These are phyloP conservation scores for Fusarium euwallaceae DNA, from an alignment of 2,329 filamentous ascomycete species.

Conservation along the genomic window DNA sequence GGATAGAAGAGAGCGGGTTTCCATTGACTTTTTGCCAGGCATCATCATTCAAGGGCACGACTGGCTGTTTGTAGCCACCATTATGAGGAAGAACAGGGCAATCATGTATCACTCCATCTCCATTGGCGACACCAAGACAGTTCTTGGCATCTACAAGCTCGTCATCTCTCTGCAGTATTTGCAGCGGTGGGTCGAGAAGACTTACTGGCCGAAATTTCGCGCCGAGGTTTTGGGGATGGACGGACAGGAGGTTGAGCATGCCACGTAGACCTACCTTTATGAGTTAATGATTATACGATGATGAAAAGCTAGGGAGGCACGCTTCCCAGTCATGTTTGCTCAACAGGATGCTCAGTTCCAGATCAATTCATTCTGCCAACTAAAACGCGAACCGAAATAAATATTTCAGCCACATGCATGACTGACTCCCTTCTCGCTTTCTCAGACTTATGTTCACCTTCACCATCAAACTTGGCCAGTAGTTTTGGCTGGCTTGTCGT, in stretches of 20 bases:
- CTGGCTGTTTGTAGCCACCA: constrained; percentile 32
- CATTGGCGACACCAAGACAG: constrained; percentile 3
- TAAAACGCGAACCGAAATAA: no score
- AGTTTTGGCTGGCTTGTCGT: no score
- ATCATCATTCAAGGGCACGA: constrained; percentile 35
- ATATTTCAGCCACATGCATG: no score
- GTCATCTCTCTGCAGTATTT: constrained; percentile 15
- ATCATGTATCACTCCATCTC: not conserved
- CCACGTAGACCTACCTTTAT: not conserved
- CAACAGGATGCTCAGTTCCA: no score
- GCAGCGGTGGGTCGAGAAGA: constrained; percentile 6
- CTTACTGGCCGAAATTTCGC: constrained; percentile 20
- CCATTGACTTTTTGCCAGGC: constrained; percentile 30
- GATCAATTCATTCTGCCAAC: no score
- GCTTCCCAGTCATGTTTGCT: no score
- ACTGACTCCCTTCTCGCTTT: no score
- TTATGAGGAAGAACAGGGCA: not conserved
- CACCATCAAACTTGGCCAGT: no score
- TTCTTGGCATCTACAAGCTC: constrained; percentile 11
- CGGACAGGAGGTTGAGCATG: not conserved
- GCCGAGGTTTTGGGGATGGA: constrained; percentile 1
- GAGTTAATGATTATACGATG: not conserved
- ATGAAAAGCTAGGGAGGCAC: not conserved
- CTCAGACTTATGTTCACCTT: no score
- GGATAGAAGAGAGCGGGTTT: not conserved